Evolutionary conservation across 176 grass and related monocot genomes (phyloP), one percentile per base, ranked within the genome.

Genomic region (Cocos nucifera): DNA sequence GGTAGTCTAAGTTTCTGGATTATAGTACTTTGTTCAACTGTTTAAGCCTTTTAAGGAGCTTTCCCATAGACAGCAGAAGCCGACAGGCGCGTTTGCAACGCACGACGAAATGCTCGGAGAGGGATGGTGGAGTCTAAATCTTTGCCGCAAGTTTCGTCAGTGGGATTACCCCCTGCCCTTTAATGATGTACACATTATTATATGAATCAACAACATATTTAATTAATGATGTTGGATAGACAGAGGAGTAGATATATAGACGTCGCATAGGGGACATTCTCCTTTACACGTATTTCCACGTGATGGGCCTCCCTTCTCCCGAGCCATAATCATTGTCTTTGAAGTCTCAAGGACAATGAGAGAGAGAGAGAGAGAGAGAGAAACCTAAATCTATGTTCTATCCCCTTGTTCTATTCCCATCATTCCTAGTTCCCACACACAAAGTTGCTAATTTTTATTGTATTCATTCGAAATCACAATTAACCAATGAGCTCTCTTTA

Each of bases 141-240:
- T 39, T 39, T 39, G 32, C 32, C 32, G 32, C 10, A 10, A 39
- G 32, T 39, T 39, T 8, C 32, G 32, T 39, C 32, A 10, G 32
- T 39, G 32, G 32, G 32, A 7, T 10, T 3, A 55, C 53, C 17
- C 22, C n/a, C 18, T 55, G n/a, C n/a, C 53, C 53, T 55, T 55
- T 55, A 55, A 55, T 55, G 6, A 55, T 55, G n/a, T 5, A 22
- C 53, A 22, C n/a, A 55, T 55, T 55, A 55, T 55, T 55, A 55
- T 55, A 39, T 39, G 32, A 39, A 39, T 39, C 4, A 39, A 39
- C 0, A 9, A 39, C 32, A 39, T 10, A 39, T 39, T 10, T 8
- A 9, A 39, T 10, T 8, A 39, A 39, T 55, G 20, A 55, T 20
- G 9, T 55, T 10, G 10, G n/a, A 16, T 55, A 20, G 53, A 6